A percentile compares a stretch with the other conserved stretches of the same genome.
Evolutionary conservation across 805 yeast species (phyloP).

Genomic region (Barnettozyma populi): DNA sequence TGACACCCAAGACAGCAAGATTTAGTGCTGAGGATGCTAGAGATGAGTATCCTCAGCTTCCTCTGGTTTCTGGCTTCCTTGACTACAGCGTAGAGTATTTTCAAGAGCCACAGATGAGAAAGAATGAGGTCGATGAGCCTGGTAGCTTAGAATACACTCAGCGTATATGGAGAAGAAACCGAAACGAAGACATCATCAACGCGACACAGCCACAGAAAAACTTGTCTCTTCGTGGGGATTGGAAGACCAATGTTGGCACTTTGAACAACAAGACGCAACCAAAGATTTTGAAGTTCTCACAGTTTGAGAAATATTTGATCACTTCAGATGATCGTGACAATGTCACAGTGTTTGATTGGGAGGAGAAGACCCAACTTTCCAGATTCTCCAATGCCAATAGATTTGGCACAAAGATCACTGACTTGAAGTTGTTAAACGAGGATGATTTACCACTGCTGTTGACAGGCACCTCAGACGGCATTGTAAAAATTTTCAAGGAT

Average conservation of each 20-base stretch:
- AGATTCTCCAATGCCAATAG: slow-evolving; percentile 82
- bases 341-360: slow-evolving; percentile 88
- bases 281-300: slow-evolving; percentile 72
- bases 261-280: slow-evolving; percentile 79
- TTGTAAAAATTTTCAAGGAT: slow-evolving; percentile 78
- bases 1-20: slow-evolving; percentile 54
- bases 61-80: slow-evolving; percentile 57
- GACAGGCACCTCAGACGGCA: slow-evolving; percentile 92
- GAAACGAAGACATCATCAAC: slow-evolving; percentile 82
- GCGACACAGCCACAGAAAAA: slow-evolving; percentile 89
- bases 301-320: slow-evolving; percentile 79
- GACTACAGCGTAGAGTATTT: slow-evolving; percentile 83
- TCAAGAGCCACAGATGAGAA: slow-evolving; percentile 92
- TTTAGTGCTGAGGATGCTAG: slow-evolving; percentile 28
- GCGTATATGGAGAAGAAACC: slow-evolving; percentile 80
- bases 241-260: slow-evolving; percentile 60
- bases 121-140: slow-evolving; percentile 80
- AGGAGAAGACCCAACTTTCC: slow-evolving; percentile 45
- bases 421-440: slow-evolving; percentile 79
- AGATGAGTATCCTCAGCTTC: slow-evolving; percentile 33
- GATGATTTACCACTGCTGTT: slow-evolving; percentile 83
- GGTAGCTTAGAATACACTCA: slow-evolving; percentile 83
- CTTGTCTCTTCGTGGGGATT: slow-evolving; percentile 74
- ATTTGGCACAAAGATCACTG: slow-evolving; percentile 83
- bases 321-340: slow-evolving; percentile 81